Conservation (phyloP, 169 alveolate genomes). For the Plasmodium gonderi region DNA sequence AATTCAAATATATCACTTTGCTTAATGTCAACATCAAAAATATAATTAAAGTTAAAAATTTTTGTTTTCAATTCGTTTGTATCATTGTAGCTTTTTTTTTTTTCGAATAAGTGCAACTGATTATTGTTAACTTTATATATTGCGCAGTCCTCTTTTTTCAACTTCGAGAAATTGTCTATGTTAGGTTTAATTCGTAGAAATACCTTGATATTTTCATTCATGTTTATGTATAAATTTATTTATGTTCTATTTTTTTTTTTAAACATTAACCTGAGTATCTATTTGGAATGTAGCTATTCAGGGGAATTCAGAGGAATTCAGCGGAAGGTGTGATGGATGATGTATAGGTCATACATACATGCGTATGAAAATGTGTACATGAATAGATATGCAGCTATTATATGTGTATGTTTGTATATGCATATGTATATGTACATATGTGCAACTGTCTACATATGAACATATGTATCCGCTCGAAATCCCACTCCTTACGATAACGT, state of each 20-base stretch:
- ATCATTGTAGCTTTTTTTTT: conserved; percentile 62
- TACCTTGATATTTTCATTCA: conserved; percentile 59
- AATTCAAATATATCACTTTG: conserved; percentile 54
- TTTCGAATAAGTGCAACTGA: conserved; percentile 52
- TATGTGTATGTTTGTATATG: too few relatives aligned
- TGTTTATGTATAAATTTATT: neutral
- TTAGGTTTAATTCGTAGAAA: conserved; percentile 65
- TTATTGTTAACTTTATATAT: conserved; percentile 45
- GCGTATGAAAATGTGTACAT: neutral
- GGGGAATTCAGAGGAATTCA: neutral
- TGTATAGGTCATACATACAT: neutral
- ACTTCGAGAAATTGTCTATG: conserved; percentile 31
- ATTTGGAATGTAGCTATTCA: neutral
- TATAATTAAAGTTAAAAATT: conserved; percentile 42
- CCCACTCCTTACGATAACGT: neutral
- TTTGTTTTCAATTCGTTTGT: conserved; percentile 40
- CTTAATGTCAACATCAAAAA: conserved; percentile 25
- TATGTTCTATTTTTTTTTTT: neutral
- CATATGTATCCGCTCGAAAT: too few relatives aligned
- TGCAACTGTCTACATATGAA: too few relatives aligned
- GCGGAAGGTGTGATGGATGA: neutral
- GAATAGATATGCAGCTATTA: neutral
- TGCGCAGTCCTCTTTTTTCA: conserved; percentile 46
- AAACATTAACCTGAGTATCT: neutral
- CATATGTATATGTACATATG: neutral